Conservation (phyloP, 345 rosid species). For the Syzygium jambos region DNA sequence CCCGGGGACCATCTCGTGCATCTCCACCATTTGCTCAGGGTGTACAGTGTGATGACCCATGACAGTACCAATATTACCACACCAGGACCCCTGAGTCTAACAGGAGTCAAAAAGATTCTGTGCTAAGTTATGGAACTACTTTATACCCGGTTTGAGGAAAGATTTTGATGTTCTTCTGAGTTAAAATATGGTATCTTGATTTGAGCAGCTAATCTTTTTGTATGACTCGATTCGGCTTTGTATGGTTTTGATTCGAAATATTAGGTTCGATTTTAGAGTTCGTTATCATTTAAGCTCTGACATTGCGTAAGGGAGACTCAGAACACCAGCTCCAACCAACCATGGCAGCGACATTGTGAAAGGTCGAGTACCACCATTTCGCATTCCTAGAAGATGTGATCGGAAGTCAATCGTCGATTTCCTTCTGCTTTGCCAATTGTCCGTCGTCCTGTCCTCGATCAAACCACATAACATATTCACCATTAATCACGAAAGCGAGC, state of each 20-base stretch:
- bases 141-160: background rate
- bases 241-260: background rate
- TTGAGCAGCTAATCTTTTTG: background rate
- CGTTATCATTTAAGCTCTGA: conserved; percentile 57
- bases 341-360: conserved; percentile 85
- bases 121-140: background rate
- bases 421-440: conserved; percentile 27
- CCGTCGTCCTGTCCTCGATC: background rate
- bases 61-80: conserved; percentile 34
- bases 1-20: conserved; percentile 82
- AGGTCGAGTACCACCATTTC: conserved; percentile 75
- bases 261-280: background rate
- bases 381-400: conserved; percentile 71
- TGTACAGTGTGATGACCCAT: conserved; percentile 44
- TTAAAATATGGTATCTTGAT: background rate
- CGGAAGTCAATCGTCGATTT: conserved; percentile 60
- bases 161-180: background rate
- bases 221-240: background rate
- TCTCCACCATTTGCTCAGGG: conserved; percentile 84
- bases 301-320: conserved; percentile 75
- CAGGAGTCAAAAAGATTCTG: background rate
- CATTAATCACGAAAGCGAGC: background rate
- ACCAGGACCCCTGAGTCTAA: conserved; percentile 43
- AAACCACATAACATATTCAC: background rate
- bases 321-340: conserved; percentile 86